Evolutionary conservation across 1,284 basidiomycete genomes (phyloP), one percentile per base, ranked within the genome.

Genomic region (Apiotrichum domesticum): DNA sequence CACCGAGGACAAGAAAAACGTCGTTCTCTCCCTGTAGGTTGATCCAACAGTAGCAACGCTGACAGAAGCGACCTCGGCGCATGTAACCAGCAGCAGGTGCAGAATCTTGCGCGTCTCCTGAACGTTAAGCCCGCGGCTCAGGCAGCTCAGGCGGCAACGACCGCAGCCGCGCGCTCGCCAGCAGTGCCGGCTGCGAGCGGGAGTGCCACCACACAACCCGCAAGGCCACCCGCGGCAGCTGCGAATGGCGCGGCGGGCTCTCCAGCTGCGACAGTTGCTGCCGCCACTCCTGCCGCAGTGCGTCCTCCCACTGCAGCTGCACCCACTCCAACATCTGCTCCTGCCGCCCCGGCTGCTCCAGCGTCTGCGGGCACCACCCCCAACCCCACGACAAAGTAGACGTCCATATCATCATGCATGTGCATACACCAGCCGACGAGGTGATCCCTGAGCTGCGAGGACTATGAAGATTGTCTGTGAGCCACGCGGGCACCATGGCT

Each of bases 11-110:
- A 59, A 62, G 53, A 70, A 70, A 53, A 50, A 59, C 15, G 64
- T 67, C n/a, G 61, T 65, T 2, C 41, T 71, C 14, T 66, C 63
- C 4, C 62, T 71, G 69, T 71, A 46, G 61, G 69, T 69, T 8
- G 46, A 4, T 6, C 35, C 4, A 48, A 35, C 35, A 9, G 44
- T 8, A 21, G 44, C 15, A 41, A n/a, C 5, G 47, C 55, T 54
- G 48, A 55, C 54, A 1, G 13, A 1, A 67, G 66, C 14, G 58
- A 66, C 46, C 56, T 69, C 14, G 52, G 54, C 11, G 57, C 59
- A 41, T 71, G 69, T 40, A 61, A 58, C 2, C 68, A 68, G 46
- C 51, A 54, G 15, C 69, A 71, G 49, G 51, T 71, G 41, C 55
- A 66, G 41, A 58, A 61, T 9, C 58, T 71, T 11, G 69, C 69